Conservation (phyloP, 495 filamentous ascomycete genomes). For the Trichoderma orchidacearum region DNA sequence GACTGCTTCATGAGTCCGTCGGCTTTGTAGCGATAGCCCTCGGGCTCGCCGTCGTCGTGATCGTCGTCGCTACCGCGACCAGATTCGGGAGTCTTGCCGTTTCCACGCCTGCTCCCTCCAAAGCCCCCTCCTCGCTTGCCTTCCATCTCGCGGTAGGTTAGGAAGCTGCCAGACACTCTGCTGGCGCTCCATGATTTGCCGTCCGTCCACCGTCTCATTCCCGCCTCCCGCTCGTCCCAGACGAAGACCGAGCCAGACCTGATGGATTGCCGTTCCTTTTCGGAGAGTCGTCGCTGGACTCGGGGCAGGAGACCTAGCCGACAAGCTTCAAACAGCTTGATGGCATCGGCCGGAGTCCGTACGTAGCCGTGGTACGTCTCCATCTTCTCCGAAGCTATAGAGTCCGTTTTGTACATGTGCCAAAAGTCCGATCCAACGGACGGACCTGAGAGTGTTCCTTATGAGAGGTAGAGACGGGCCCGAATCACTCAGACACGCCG, state of each 20-base stretch:
- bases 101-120: constrained; percentile 41
- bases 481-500: background rate
- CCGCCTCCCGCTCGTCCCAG: constrained; percentile 96
- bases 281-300: constrained; percentile 84
- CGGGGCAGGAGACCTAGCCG: constrained; percentile 78
- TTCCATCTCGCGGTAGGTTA: constrained; percentile 98
- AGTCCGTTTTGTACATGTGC: background rate
- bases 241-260: constrained; percentile 94
- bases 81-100: constrained; percentile 71
- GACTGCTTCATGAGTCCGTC: constrained; percentile 99
- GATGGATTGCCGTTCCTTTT: constrained; percentile 93
- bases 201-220: constrained; percentile 97
- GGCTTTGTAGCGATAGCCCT: constrained; percentile 94
- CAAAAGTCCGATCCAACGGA: background rate
- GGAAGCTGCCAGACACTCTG: constrained; percentile 90
- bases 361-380: constrained; percentile 94
- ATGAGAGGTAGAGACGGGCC: background rate
- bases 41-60: constrained; percentile 72
- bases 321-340: constrained; percentile 95
- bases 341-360: constrained; percentile 84
- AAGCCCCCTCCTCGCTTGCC: constrained; percentile 58
- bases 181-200: constrained; percentile 99
- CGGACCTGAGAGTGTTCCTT: background rate
- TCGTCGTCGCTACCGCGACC: constrained; percentile 67
- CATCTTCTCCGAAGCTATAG: constrained; percentile 38